Conservation (phyloP, 2,329 filamentous ascomycete genomes). For the Trichoderma hamatum region DNA sequence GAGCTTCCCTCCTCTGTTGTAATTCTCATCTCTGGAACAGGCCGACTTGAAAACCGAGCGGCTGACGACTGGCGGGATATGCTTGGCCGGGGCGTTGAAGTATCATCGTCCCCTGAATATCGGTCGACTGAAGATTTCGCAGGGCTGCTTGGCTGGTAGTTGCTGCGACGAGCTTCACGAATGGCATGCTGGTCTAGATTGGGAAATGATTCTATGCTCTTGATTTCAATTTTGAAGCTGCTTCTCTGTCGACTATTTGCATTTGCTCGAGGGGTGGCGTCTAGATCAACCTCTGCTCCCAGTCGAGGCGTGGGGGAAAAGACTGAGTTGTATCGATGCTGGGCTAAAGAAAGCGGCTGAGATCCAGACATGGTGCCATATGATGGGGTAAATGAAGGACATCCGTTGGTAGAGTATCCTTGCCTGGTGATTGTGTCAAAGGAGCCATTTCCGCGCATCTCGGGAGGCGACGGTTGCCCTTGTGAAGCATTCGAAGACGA, state of each 20-base stretch:
- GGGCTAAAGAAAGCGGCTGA: constrained; percentile 25
- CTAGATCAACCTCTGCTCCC: constrained; percentile 23
- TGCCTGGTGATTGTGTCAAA: constrained; percentile 29
- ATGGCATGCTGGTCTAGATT: constrained; percentile 30
- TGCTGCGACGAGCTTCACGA: constrained; percentile 18
- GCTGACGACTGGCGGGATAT: constrained; percentile 57
- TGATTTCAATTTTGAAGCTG: constrained; percentile 21
- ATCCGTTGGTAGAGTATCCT: constrained; percentile 25
- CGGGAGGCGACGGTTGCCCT: constrained; percentile 33
- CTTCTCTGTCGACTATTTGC: constrained; percentile 14
- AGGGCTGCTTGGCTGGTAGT: constrained; percentile 34
- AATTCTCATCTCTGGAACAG: constrained; percentile 71
- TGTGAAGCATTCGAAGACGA: constrained; percentile 22
- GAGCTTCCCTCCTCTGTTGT: constrained; percentile 62
- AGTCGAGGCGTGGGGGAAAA: constrained; percentile 17
- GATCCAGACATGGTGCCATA: constrained; percentile 42
- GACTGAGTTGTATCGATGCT: constrained; percentile 5
- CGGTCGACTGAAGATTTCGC: constrained; percentile 30
- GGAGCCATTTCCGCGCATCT: neutral
- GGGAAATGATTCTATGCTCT: constrained; percentile 33
- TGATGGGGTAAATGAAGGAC: constrained; percentile 30
- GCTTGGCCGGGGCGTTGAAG: constrained; percentile 46
- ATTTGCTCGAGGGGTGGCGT: constrained; percentile 3
- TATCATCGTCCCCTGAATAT: constrained; percentile 31
- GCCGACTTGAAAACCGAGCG: constrained; percentile 70